Conservation (phyloP, 768 basidiomycete species). For the Postia placenta region DNA sequence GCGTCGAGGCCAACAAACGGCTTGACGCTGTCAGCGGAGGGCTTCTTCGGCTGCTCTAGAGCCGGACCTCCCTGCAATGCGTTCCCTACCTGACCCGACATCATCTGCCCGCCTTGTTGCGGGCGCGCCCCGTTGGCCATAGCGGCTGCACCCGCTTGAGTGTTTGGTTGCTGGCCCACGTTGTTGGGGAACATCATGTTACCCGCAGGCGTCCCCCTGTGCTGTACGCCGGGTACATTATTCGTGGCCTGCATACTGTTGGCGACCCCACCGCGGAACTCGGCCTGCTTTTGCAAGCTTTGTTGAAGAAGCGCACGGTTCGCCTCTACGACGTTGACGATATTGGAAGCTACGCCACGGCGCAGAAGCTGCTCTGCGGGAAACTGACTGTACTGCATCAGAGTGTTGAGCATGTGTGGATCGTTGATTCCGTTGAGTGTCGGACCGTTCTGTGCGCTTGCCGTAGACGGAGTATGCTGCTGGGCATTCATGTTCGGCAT, state of each 20-base stretch:
- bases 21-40: no score
- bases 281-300: slow-evolving; percentile 12
- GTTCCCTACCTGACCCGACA: not conserved
- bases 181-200: not conserved
- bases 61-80: not conserved
- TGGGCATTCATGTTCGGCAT: slow-evolving; percentile 6
- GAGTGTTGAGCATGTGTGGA: slow-evolving; percentile 33
- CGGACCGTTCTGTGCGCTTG: not conserved
- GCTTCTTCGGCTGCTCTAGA: not conserved
- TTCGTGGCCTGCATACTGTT: not conserved
- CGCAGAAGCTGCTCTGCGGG: slow-evolving; percentile 47
- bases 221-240: not conserved
- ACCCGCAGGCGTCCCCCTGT: no score
- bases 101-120: not conserved
- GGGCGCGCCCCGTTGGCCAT: not conserved
- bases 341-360: slow-evolving; percentile 39
- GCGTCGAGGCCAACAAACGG: not conserved
- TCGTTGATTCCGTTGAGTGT: slow-evolving; percentile 15
- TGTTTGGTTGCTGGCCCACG: not conserved
- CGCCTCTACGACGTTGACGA: slow-evolving; percentile 52
- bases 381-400: slow-evolving; percentile 43
- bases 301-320: slow-evolving; percentile 34
- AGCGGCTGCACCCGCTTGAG: no score
- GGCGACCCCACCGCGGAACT: slow-evolving; percentile 6
- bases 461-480: not conserved